Evolutionary conservation across 2,329 filamentous ascomycete species (phyloP), one percentile per base, ranked within the genome.

Genomic region (Xylaria sp.): DNA sequence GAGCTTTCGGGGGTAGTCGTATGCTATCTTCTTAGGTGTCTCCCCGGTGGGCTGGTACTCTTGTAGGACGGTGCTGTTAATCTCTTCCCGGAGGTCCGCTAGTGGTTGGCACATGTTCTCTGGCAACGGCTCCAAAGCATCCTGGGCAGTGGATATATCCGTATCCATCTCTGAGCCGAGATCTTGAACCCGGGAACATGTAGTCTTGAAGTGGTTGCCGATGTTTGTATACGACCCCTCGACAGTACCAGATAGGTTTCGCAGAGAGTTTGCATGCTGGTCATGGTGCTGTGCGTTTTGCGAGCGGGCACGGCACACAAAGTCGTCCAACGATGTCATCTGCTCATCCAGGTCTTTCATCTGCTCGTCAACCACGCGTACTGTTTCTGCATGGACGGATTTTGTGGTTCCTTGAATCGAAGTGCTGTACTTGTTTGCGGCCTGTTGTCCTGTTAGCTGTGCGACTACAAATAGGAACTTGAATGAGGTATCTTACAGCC

Each of bases 301-400:
- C 1, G 83, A 84, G 56, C 88, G 85, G 45, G 95, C 92, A 26
- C 90, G 86, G 26, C 87, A 82, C 38, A 97, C 91, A 64, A 97
- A 96, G 61, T 93, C 90, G 66, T 97, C 93, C 7, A 99, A 81
- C 1, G 91, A 90, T 52, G 87, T 84, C 83, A 99, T 92, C 72
- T 97, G 91, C n/a, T 80, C 82, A 56, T 90, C 88, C 68, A 99
- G 88, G 62, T 96, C 90, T 51, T 84, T 82, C 75, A 95, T 90
- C 74, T 99, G 94, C 52, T 89, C 87, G 66, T 93, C 90, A 11
- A 97, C 92, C 53, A 95, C 93, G 6, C 88, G 87, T 24, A 96
- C 85, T 0, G 93, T 97, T 73, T 96, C 90, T 29, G 89, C 88
- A 63, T 99, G 92, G 1, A 97, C 92, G 2, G 90, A 90, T 63